Conservation (phyloP, 1,284 basidiomycete genomes). For the Pseudozyma tsukubaensis region DNA sequence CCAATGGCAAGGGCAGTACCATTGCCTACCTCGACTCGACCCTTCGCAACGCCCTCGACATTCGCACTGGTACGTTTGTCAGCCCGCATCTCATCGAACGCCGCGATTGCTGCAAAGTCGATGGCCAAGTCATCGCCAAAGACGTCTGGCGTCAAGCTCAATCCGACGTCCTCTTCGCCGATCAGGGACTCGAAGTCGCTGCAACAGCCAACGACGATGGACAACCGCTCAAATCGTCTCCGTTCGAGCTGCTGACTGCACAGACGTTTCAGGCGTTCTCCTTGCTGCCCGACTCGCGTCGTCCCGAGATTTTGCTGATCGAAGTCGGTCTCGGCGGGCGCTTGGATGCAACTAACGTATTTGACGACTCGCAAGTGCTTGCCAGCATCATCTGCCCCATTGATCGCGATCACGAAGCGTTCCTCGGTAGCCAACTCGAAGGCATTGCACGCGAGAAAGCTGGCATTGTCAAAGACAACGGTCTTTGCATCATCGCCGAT, state of each 20-base stretch:
- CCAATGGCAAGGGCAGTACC: slow-evolving; percentile 97
- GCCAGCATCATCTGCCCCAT: slow-evolving; percentile 86
- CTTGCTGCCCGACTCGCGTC: slow-evolving; percentile 61
- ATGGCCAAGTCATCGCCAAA: slow-evolving; percentile 74
- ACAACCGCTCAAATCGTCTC: slow-evolving; percentile 47
- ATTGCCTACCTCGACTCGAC: slow-evolving; percentile 85
- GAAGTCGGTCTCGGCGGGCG: slow-evolving; percentile 96
- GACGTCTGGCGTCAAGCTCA: slow-evolving; percentile 74
- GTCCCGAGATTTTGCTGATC: slow-evolving; percentile 83
- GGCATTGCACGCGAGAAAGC: slow-evolving; percentile 87
- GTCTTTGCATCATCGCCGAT: slow-evolving; percentile 78
- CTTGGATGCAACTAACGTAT: slow-evolving; percentile 90
- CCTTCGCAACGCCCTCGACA: slow-evolving; percentile 72
- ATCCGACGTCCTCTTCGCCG: slow-evolving; percentile 73
- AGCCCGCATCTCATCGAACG: slow-evolving; percentile 87
- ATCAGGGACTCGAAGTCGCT: slow-evolving; percentile 77
- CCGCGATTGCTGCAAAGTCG: slow-evolving; percentile 81
- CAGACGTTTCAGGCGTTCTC: slow-evolving; percentile 65
- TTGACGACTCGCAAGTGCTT: slow-evolving; percentile 76
- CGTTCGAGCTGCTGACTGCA: slow-evolving; percentile 71
- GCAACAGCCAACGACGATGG: slow-evolving; percentile 30
- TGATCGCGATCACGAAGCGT: slow-evolving; percentile 90
- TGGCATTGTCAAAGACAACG: slow-evolving; percentile 79
- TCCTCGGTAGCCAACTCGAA: slow-evolving; percentile 81
- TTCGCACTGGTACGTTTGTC: slow-evolving; percentile 86